Base-by-base conservation (phyloP, 1,284 basidiomycete genomes). In the Xerocomus cyaneibrunnescens region DNA sequence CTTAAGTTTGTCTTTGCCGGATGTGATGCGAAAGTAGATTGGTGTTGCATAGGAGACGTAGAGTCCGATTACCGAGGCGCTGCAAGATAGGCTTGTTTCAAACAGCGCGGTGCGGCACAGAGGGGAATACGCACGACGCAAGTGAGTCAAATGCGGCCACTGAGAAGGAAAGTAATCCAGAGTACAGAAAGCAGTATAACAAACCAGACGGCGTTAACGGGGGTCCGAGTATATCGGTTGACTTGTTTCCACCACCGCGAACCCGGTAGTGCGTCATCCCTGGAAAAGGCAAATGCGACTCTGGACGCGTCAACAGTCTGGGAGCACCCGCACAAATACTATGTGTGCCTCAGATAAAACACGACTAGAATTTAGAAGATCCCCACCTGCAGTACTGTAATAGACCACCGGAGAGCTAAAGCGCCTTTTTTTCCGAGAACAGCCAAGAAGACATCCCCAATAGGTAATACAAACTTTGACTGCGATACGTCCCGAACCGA, bases 281-380 rank as follows among this genome's bases (percentile, higher is more conserved):
- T 74, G 32, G 83, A 80, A 60, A 87, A 86, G n/a, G 85, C 85
- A 58, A 85, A 87, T 22, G 85, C 78, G 10, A 85, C 84, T n/a
- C 85, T 78, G 35, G 84, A 86, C 14, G 84, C 84, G 65, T 86
- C 85, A n/a, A 87, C 79, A 37, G 74, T 77, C 67, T 87, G 84
- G 21, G 85, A 8, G 81, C 84, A 37, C 83, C 83, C 61, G 73
- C 83, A 80, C 82, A 60, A 30, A 45, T 51, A 54, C 47, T 54
- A 36, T 44, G 14, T 28, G 40, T 31, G 9, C 17, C 8, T 45
- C 22, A 51, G 54, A 19, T 34, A 19, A 37, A 34, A 14, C 13
- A 48, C 12, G 22, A 31, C 19, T 4, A 9, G 14, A 14, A 38
- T n/a, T n/a, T n/a, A n/a, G n/a, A 43, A 8, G n/a, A 28, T 0